These are phyloP conservation scores for Epipyxis sp. DNA, from an alignment of 108 stramenopile species.

Conservation along the genomic window DNA sequence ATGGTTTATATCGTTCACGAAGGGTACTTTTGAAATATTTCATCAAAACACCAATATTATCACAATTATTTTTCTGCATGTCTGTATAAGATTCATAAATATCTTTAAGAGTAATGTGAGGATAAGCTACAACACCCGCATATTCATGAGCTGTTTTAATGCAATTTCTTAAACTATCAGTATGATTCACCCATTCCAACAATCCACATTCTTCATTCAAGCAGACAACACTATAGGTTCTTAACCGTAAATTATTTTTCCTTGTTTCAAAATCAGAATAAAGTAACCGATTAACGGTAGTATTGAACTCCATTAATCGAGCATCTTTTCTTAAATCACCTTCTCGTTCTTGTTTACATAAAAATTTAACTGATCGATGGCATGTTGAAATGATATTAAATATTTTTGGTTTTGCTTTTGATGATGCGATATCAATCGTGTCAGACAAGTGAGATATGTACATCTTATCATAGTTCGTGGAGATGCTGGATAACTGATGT, in stretches of 20 bases:
- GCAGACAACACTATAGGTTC: slow-evolving; percentile 94
- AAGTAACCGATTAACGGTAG: slow-evolving; percentile 90
- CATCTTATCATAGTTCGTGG: not conserved
- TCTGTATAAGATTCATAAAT: not conserved
- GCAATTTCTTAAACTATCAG: slow-evolving; percentile 72
- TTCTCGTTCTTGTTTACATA: slow-evolving; percentile 93
- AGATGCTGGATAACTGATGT: no score
- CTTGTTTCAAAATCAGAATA: slow-evolving; percentile 52
- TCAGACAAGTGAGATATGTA: slow-evolving; percentile 65
- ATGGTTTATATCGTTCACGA: not conserved
- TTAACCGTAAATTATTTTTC: slow-evolving; percentile 66
- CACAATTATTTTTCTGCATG: not conserved
- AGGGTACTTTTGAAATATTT: not conserved
- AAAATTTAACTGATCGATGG: slow-evolving; percentile 66
- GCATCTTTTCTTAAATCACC: slow-evolving; percentile 99
- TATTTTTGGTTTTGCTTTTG: slow-evolving; percentile 95
- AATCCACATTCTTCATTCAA: slow-evolving; percentile 96
- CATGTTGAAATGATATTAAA: slow-evolving; percentile 57
- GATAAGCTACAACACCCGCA: not conserved
- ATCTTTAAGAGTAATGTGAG: not conserved
- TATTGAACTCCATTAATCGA: slow-evolving; percentile 93
- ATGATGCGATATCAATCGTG: slow-evolving; percentile 68
- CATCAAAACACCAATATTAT: slow-evolving; percentile 43
- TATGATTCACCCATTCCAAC: slow-evolving; percentile 94
- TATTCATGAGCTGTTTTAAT: slow-evolving; percentile 38